Evolutionary conservation across 306 rosid genomes (phyloP).

Genomic region (Arachis stenosperma): DNA sequence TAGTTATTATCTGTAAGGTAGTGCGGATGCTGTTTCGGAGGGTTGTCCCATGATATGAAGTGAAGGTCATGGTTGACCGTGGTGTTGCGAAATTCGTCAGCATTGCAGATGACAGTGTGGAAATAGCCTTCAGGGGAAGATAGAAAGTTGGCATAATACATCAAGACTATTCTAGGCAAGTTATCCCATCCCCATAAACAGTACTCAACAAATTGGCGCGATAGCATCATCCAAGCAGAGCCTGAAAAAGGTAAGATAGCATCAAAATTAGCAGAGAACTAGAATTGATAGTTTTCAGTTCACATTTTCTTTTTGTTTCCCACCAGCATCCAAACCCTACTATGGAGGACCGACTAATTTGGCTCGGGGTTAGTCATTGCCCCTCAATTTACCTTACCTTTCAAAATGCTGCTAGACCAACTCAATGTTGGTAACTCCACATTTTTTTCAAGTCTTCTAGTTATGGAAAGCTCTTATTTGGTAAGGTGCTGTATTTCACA

Average conservation of each 20-base stretch:
- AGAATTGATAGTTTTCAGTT: conserved; percentile 14
- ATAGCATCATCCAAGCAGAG: conserved; percentile 68
- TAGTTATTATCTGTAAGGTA: conserved; percentile 47
- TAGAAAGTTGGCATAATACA: conserved; percentile 60
- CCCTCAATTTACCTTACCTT: no score
- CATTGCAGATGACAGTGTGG: conserved; percentile 63
- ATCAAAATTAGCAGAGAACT: conserved; percentile 20
- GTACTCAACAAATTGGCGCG: conserved; percentile 55
- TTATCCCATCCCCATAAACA: conserved; percentile 65
- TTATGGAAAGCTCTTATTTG: neutral
- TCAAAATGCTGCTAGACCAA: no score
- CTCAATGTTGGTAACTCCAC: neutral
- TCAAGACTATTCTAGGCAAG: conserved; percentile 57
- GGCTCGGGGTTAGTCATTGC: no score
- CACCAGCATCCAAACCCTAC: no score
- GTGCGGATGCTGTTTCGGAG: conserved; percentile 61
- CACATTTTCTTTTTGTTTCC: neutral
- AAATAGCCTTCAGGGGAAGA: conserved; percentile 65
- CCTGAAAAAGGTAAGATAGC: conserved; percentile 45
- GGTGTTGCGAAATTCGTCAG: conserved; percentile 58
- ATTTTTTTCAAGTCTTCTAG: neutral
- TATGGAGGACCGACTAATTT: no score
- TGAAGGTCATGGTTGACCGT: conserved; percentile 62
- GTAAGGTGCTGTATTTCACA: conserved; percentile 8
- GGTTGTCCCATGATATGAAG: conserved; percentile 63